Evolutionary conservation across 176 grass and related monocot genomes (phyloP).

Genomic region (Panicum miliaceum): DNA sequence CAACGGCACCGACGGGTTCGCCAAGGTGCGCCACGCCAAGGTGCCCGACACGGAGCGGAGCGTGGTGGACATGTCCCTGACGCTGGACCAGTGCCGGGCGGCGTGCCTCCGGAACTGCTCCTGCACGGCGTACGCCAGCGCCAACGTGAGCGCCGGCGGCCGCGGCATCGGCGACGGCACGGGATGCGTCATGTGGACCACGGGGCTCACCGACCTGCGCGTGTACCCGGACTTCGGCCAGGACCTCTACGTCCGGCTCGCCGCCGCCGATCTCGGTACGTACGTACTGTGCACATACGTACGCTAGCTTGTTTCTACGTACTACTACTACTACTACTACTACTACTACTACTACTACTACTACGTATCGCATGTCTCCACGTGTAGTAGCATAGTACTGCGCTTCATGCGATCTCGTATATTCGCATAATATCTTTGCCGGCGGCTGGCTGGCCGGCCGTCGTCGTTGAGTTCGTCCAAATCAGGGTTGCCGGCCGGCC

Average conservation of each 20-base stretch:
- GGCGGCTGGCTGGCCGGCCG: background rate
- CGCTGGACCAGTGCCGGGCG: constrained; percentile 49
- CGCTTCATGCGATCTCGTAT: background rate
- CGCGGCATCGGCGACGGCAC: background rate
- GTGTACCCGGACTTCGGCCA: constrained; percentile 58
- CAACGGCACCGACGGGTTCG: constrained; percentile 53
- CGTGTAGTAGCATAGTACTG: background rate
- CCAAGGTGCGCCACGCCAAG: constrained; percentile 53
- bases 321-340: background rate
- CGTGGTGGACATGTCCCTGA: constrained; percentile 37
- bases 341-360: background rate
- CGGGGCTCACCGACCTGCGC: constrained; percentile 58
- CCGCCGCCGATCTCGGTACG: constrained; percentile 56
- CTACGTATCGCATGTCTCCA: background rate
- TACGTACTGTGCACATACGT: background rate
- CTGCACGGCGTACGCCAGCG: constrained; percentile 61
- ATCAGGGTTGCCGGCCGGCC: background rate
- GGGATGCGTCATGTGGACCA: constrained; percentile 63
- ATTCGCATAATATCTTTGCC: constrained; percentile 7
- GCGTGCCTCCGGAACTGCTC: constrained; percentile 61
- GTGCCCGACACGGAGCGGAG: constrained; percentile 61
- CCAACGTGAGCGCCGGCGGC: constrained; percentile 43
- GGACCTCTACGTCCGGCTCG: constrained; percentile 61
- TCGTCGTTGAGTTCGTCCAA: background rate
- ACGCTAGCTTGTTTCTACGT: background rate